These are phyloP conservation scores for Fusarium oxysporum DNA, from an alignment of 2,329 filamentous ascomycete genomes.

Conservation along the genomic window DNA sequence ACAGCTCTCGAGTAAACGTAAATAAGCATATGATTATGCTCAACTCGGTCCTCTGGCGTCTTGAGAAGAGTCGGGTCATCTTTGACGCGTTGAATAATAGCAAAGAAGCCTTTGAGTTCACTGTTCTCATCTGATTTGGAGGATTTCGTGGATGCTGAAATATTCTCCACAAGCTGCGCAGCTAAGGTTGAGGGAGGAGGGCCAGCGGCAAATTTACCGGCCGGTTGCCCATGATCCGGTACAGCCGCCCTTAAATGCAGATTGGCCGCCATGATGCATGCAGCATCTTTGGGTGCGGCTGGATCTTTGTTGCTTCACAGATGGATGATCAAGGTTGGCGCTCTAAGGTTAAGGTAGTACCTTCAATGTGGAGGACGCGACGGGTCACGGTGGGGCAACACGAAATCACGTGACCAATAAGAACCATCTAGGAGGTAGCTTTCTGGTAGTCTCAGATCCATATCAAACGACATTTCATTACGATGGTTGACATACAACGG, in stretches of 20 bases:
- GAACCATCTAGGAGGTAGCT: not conserved
- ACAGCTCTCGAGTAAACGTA: slow-evolving; percentile 86
- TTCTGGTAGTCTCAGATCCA: not conserved
- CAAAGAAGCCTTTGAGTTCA: slow-evolving; percentile 78
- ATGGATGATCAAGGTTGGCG: not conserved
- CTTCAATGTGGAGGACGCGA: slow-evolving; percentile 31
- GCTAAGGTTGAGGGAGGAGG: slow-evolving; percentile 84
- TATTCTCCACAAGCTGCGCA: slow-evolving; percentile 86
- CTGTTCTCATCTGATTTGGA: slow-evolving; percentile 74
- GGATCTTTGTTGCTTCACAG: slow-evolving; percentile 7
- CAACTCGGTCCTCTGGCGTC: slow-evolving; percentile 72
- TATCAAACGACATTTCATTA: not conserved
- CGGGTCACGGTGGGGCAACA: slow-evolving; percentile 25
- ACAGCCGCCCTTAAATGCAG: slow-evolving; percentile 33
- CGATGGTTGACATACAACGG: not conserved
- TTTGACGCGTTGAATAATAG: slow-evolving; percentile 66
- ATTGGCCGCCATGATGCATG: slow-evolving; percentile 46
- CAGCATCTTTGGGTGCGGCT: slow-evolving; percentile 40
- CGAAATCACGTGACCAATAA: slow-evolving; percentile 38
- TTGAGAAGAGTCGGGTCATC: slow-evolving; percentile 66
- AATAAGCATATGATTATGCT: slow-evolving; percentile 86
- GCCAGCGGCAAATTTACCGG: slow-evolving; percentile 31
- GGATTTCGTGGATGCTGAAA: slow-evolving; percentile 72
- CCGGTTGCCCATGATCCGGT: slow-evolving; percentile 32
- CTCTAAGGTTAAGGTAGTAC: not conserved